phyloP scores from a whole-genome alignment of 805 yeast genomes.

The Wickerhamiella parazyma region DNA sequence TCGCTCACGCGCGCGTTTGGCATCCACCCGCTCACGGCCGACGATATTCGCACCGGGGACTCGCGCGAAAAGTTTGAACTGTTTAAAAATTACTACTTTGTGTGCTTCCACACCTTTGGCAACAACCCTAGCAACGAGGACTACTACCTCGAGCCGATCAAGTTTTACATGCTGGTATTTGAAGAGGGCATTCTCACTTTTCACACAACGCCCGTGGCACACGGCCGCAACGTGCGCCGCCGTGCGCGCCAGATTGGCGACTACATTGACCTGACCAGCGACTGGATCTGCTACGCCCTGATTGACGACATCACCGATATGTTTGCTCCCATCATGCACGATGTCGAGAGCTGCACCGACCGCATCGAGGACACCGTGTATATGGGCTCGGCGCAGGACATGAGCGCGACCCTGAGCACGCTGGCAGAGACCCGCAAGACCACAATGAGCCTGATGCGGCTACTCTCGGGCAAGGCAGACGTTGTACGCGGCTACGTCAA shows the following conservation, averaged over 20 bases:
- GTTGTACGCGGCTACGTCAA: conserved; percentile 90
- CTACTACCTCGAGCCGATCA: conserved; percentile 42
- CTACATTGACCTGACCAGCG: conserved; percentile 42
- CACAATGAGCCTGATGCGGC: conserved; percentile 81
- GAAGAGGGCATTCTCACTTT: conserved; percentile 42
- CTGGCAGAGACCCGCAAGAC: conserved; percentile 81
- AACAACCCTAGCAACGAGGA: conserved; percentile 51
- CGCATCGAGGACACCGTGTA: conserved; percentile 66
- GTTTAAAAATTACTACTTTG: conserved; percentile 77
- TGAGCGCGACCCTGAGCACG: conserved; percentile 31
- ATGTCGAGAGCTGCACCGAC: conserved; percentile 45
- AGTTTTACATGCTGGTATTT: conserved; percentile 44
- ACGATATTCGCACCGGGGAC: conserved; percentile 93
- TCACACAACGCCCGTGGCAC: conserved; percentile 41
- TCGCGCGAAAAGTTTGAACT: conserved; percentile 84
- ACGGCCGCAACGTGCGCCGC: conserved; percentile 43
- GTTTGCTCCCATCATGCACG: conserved; percentile 43
- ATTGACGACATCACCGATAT: conserved; percentile 50
- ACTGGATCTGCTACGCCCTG: conserved; percentile 51
- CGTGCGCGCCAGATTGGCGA: conserved; percentile 47
- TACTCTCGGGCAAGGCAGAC: conserved; percentile 82
- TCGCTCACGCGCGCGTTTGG: conserved; percentile 86
- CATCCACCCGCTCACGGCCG: conserved; percentile 94
- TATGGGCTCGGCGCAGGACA: conserved; percentile 39
- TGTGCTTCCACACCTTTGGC: conserved; percentile 91